These are phyloP conservation scores for Tylopilus subfusipes DNA, from an alignment of 768 basidiomycete genomes.

Conservation along the genomic window DNA sequence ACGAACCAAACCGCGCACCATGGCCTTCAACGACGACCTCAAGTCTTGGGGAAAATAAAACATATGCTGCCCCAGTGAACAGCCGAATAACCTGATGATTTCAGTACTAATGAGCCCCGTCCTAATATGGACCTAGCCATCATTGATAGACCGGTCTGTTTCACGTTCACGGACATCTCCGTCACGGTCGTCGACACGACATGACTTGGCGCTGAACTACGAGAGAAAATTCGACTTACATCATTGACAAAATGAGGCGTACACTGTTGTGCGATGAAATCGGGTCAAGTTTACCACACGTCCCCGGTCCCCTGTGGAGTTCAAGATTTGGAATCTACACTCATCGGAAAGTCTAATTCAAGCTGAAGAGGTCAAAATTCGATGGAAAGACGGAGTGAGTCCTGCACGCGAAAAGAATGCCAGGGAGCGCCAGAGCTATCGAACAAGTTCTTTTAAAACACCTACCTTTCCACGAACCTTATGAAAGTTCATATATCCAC, in stretches of 20 bases:
- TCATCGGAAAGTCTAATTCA: not conserved
- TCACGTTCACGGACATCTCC: not conserved
- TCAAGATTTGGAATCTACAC: not conserved
- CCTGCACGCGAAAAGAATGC: not conserved
- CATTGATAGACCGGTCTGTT: not conserved
- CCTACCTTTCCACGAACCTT: not conserved
- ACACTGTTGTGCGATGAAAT: not conserved
- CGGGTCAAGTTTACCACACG: conserved; percentile 1
- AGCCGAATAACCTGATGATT: conserved; percentile 7
- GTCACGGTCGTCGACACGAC: not conserved
- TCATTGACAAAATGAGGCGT: conserved; percentile 3
- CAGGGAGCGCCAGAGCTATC: too few species aligned
- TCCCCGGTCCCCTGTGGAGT: not conserved
- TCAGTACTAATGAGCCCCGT: not conserved
- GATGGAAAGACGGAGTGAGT: not conserved
- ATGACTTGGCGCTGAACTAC: not conserved
- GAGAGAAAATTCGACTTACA: conserved; percentile 1
- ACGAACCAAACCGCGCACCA: not conserved
- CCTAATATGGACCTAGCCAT: not conserved
- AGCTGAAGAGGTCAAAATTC: too few species aligned
- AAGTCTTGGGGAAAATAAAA: conserved; percentile 8
- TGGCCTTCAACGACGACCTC: not conserved
- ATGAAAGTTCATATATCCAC: not conserved
- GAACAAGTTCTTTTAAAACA: conserved; percentile 1
- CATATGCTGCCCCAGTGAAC: conserved; percentile 7